Base-by-base conservation (phyloP, 108 stramenopile genomes). In the Nannochloropsis oceanica region DNA sequence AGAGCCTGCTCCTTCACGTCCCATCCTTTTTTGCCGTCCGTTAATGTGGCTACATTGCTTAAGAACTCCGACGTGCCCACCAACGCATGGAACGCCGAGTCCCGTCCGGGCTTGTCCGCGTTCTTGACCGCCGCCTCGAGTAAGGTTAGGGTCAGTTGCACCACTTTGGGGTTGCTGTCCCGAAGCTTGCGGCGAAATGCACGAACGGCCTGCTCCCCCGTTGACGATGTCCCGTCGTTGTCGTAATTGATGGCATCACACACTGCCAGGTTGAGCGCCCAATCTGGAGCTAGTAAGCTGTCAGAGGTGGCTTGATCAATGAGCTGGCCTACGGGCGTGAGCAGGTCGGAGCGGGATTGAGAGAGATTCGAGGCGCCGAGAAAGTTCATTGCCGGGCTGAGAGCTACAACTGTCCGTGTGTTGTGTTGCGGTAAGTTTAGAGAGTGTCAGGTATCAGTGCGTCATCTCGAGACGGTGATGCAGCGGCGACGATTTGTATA, bases 241-340 rank as follows among this genome's bases (percentile, higher is more conserved):
- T 44, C 43, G 44, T 79, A 9, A 59, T 84, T 87, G 50, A 87
- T 34, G 8, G 18, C 50, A 42, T 87, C 86, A 27, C 86, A 87
- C 13, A 87, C 27, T 12, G 83, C 81, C 83, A 87, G 24, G 25
- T 87, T 87, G 83, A 80, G 24, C 14, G 83, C 20, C 86, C 86
- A 87, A 84, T 87, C 86, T 11, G 86, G 86, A 25, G 25, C 83
- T 1, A 87, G 13, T 84, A 42, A 26, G 20, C 73, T 43, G n/a
- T 27, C 43, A 8, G 83, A 43, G 22, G 86, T 87, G n/a, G 84
- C 86, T 27, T 20, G 18, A 13, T 87, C 82, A 3, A 87, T 43
- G 22, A 84, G 26, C 81, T 22, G 42, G 5, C 86, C 86, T n/a
- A 84, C 42, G 22, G 81, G 86, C 27, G 86, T 87, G 18, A 73